Percentiles rank a stretch among this genome's conserved stretches.
Conservation (phyloP, 2,329 filamentous ascomycete genomes). For the Biscogniauxia mediterranea region DNA sequence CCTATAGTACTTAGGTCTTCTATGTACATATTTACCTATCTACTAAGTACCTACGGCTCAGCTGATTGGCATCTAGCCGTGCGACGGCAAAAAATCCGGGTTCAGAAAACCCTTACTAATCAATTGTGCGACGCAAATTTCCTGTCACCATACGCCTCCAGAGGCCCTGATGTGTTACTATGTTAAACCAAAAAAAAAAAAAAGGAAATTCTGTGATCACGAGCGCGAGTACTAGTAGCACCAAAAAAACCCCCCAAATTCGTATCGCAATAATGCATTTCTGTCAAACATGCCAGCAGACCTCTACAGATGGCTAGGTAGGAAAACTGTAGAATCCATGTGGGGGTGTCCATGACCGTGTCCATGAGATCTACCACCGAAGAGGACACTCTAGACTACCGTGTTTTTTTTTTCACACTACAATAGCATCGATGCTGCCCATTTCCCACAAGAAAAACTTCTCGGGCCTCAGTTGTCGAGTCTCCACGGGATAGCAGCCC, state of each 20-base stretch:
- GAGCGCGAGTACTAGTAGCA: neutral
- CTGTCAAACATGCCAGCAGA: slow-evolving; percentile 19
- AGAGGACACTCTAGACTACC: slow-evolving; percentile 12
- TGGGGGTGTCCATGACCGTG: slow-evolving; percentile 8
- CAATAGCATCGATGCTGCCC: slow-evolving; percentile 9
- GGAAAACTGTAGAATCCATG: slow-evolving; percentile 21
- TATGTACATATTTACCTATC: too few relatives aligned
- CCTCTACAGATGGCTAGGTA: slow-evolving; percentile 16
- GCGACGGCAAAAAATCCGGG: too few relatives aligned
- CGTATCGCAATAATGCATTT: slow-evolving; percentile 22
- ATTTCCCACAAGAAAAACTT: slow-evolving; percentile 7
- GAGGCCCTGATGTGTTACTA: neutral
- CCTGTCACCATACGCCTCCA: neutral
- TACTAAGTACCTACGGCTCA: too few relatives aligned
- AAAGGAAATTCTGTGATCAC: slow-evolving; percentile 4
- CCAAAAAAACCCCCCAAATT: neutral
- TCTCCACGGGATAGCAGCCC: neutral
- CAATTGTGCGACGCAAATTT: too few relatives aligned
- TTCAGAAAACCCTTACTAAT: too few relatives aligned
- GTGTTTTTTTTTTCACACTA: slow-evolving; percentile 7
- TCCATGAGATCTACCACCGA: slow-evolving; percentile 14
- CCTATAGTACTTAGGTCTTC: too few relatives aligned
- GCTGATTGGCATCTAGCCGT: too few relatives aligned
- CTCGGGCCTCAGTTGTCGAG: slow-evolving; percentile 13
- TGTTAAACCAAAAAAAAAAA: too few relatives aligned